phyloP scores from a whole-genome alignment of 1,139 yeast species.

The Kluyveromyces sp. region DNA sequence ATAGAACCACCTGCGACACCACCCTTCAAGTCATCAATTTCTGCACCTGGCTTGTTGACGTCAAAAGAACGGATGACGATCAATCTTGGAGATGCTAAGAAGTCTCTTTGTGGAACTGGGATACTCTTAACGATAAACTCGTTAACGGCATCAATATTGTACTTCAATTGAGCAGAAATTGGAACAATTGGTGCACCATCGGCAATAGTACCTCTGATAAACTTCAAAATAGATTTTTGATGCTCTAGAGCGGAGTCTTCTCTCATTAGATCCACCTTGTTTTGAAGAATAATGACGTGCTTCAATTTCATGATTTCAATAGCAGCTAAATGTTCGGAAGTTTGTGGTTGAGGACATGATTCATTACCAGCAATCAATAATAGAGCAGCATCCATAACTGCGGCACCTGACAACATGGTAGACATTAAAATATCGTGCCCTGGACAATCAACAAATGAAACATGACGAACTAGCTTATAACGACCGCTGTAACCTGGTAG shows the following conservation, averaged over 20 bases:
- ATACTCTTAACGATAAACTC: constrained; percentile 92
- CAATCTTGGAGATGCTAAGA: constrained; percentile 84
- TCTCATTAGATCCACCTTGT: constrained; percentile 97
- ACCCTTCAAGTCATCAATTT: constrained; percentile 93
- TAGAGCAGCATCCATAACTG: constrained; percentile 99
- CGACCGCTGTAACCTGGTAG: constrained; percentile 81
- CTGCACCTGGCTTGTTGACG: constrained; percentile 98
- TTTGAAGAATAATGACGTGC: constrained; percentile 93
- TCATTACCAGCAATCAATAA: constrained; percentile 96
- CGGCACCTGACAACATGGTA: constrained; percentile 99
- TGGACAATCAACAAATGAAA: constrained; percentile 98
- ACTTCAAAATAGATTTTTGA: constrained; percentile 82
- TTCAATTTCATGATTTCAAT: constrained; percentile 98
- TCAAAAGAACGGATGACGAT: constrained; percentile 98
- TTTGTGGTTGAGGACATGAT: constrained; percentile 99
- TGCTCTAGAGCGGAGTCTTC: constrained; percentile 96
- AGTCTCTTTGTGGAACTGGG: constrained; percentile 95
- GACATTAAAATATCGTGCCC: constrained; percentile 99
- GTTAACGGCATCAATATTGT: constrained; percentile 97
- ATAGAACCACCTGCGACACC: constrained; percentile 99
- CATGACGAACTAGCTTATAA: constrained; percentile 87
- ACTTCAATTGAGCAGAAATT: constrained; percentile 96
- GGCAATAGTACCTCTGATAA: constrained; percentile 96
- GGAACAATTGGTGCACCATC: constrained; percentile 99
- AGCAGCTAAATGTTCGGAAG: constrained; percentile 98